These are phyloP conservation scores for Citrus cavaleriei DNA, from an alignment of 345 rosid species.

Conservation along the genomic window DNA sequence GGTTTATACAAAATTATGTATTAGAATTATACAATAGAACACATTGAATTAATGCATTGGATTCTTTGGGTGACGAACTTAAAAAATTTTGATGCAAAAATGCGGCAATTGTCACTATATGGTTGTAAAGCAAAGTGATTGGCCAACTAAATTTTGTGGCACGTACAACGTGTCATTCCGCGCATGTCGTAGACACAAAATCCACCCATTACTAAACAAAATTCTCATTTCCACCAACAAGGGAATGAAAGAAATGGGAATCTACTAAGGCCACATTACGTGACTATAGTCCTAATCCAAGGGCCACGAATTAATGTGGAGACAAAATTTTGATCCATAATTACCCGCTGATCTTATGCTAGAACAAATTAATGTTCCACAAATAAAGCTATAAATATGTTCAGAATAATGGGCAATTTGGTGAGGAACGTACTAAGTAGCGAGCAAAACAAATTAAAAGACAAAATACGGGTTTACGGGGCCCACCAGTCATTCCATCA, in stretches of 20 bases:
- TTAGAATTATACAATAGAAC: too few relatives aligned
- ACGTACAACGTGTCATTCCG: slow-evolving; percentile 19
- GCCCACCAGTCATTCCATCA: slow-evolving; percentile 38
- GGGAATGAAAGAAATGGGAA: slow-evolving; percentile 20
- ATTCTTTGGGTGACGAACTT: not conserved
- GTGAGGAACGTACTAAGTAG: not conserved
- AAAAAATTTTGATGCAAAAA: not conserved
- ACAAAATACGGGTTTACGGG: slow-evolving; percentile 27
- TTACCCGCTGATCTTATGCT: not conserved
- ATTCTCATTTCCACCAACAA: not conserved
- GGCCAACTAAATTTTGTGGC: not conserved
- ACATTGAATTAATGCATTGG: not conserved
- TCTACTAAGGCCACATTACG: slow-evolving; percentile 15
- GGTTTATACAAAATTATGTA: not conserved
- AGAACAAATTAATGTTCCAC: slow-evolving; percentile 17
- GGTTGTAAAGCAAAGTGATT: not conserved
- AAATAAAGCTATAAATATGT: slow-evolving; percentile 10
- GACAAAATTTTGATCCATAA: slow-evolving; percentile 12
- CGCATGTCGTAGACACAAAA: not conserved
- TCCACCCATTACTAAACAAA: slow-evolving; percentile 12
- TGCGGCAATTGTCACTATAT: not conserved
- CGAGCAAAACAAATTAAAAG: slow-evolving; percentile 28
- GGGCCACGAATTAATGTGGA: slow-evolving; percentile 9
- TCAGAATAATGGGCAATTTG: slow-evolving; percentile 9
- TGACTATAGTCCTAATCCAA: slow-evolving; percentile 20